phyloP scores from a whole-genome alignment of 257 asterid genomes.

The Avicennia marina region DNA sequence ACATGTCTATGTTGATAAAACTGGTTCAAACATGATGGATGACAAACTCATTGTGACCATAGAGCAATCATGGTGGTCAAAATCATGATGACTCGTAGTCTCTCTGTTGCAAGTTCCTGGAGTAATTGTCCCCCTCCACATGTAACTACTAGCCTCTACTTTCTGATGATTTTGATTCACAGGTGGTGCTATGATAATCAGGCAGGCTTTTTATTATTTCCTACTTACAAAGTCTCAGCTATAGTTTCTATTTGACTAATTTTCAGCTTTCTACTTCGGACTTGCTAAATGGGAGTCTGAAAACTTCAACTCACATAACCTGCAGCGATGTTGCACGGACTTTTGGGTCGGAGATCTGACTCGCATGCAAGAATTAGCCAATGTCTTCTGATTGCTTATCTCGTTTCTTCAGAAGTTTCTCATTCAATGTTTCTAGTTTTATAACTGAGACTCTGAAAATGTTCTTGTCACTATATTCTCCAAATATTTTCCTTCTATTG shows the following conservation, averaged over 20 bases:
- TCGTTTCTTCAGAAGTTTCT: too few relatives aligned
- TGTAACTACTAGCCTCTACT: too few relatives aligned
- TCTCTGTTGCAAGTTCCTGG: not conserved
- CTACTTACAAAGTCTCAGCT: not conserved
- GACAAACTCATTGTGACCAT: too few relatives aligned
- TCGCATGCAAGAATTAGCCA: too few relatives aligned
- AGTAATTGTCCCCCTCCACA: too few relatives aligned
- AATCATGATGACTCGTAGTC: too few relatives aligned
- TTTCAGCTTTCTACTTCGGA: conserved; percentile 90
- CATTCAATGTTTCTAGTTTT: too few relatives aligned
- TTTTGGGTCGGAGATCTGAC: conserved; percentile 90
- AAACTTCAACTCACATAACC: conserved; percentile 66
- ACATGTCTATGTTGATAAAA: conserved; percentile 66
- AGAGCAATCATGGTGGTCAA: too few relatives aligned
- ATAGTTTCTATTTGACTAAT: not conserved
- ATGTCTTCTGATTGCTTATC: too few relatives aligned
- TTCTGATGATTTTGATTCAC: conserved; percentile 84
- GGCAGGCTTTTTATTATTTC: not conserved
- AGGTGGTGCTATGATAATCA: conserved; percentile 37
- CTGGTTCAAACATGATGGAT: conserved; percentile 36
- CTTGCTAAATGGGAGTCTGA: conserved; percentile 93
- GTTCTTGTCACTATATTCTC: too few relatives aligned
- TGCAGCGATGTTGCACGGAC: conserved; percentile 92
- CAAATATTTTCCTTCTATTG: conserved; percentile 1
- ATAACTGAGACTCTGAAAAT: too few relatives aligned